Base-by-base conservation (phyloP, 805 yeast species). In the Wickerhamomyces canadensis region DNA sequence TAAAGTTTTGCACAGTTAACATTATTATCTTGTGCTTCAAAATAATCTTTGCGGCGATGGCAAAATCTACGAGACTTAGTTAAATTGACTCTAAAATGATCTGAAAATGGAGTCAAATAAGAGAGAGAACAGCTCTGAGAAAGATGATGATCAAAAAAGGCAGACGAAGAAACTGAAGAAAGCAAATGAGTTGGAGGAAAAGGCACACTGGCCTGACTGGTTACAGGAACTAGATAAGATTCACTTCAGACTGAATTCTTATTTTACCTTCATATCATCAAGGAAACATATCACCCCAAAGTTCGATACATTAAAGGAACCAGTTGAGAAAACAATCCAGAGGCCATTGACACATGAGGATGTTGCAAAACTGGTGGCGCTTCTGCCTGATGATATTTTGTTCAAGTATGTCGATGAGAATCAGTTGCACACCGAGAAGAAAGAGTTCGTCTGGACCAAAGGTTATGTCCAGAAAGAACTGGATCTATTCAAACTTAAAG, bases 391-490 rank as follows among this genome's bases (percentile, higher is more conserved):
- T 19, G 91, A 84, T 34, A 74, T 84, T 11, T 62, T 77, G 2
- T 79, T 80, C 50, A 84, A 78, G 35, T 89, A 84, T 55, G 78
- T 83, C 31, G 96, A 89, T 55, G 87, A 82, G 54, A 80, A 81
- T 50, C 89, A 80, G 47, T 52, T 78, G 10, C 57, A 55, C 6
- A 52, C 58, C 3, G 69, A 63, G 40, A 54, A 61, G 25, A 63
- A 64, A 43, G 55, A 55, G 28, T 62, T 59, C 45, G 58, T 55
- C 31, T 63, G 60, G 46, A 57, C 60, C 4, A 55, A 59, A 31
- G 84, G 83, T 3, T 78, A 65, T 35, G 65, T 74, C 28, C 81
- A 77, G 48, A 72, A 74, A 32, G 78, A 75, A 28, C 60, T 64
- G 10, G 82, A 76, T 51, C 63, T 74, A 28, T 74, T 67, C 38